Evolutionary conservation across 2,329 filamentous ascomycete species (phyloP).

Genomic region (Emergomyces pasteurianus): DNA sequence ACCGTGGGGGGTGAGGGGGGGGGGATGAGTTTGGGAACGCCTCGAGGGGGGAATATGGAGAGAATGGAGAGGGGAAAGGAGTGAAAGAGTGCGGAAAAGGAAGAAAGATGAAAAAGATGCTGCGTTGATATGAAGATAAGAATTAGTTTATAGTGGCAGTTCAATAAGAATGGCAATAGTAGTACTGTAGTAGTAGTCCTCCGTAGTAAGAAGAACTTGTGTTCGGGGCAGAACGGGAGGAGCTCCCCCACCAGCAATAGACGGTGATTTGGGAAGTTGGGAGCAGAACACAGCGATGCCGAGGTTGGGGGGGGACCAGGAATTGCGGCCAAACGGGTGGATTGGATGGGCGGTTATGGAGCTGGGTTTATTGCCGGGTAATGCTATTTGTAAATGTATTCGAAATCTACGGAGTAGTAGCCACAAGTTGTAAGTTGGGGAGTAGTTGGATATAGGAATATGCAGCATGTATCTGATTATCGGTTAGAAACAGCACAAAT

Average conservation of each 20-base stretch:
- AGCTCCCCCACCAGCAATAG: conserved; percentile 7
- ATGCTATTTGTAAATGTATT: too few relatives aligned
- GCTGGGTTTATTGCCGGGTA: too few relatives aligned
- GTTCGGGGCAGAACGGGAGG: conserved; percentile 12
- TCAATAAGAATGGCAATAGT: too few relatives aligned
- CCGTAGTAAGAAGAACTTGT: too few relatives aligned
- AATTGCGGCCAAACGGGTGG: background rate
- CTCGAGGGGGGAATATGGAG: background rate
- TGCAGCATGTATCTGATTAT: background rate
- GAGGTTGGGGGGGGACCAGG: conserved; percentile 5
- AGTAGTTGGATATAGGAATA: background rate
- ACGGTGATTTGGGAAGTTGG: too few relatives aligned
- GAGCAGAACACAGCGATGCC: conserved; percentile 4
- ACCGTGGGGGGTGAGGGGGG: too few relatives aligned
- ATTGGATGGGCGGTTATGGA: background rate
- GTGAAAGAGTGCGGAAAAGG: background rate
- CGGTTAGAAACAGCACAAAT: background rate
- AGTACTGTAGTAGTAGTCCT: too few relatives aligned
- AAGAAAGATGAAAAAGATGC: too few relatives aligned
- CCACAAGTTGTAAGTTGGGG: too few relatives aligned
- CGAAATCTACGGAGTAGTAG: too few relatives aligned
- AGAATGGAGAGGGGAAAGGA: background rate
- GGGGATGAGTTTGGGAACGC: background rate
- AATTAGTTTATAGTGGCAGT: too few relatives aligned
- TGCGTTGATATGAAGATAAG: too few relatives aligned